Conservation (phyloP, 306 rosid species). For the Casuarina cunninghamiana region DNA sequence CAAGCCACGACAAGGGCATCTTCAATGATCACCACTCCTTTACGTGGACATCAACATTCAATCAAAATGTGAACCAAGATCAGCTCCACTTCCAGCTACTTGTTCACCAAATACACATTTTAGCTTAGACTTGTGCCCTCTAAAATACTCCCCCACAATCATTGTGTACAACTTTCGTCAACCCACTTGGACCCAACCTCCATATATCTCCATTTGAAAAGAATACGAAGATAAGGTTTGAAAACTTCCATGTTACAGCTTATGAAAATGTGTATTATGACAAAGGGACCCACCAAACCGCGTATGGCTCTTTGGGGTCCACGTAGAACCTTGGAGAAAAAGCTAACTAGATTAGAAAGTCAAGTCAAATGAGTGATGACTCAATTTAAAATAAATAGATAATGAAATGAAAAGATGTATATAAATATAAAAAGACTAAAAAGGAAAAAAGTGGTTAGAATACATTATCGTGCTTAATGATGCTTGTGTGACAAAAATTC, state of each 20-base stretch:
- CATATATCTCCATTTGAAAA: not conserved
- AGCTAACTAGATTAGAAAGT: conserved; percentile 3
- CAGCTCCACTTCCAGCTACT: not conserved
- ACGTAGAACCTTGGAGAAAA: not conserved
- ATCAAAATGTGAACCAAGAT: not conserved
- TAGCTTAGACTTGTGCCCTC: not conserved
- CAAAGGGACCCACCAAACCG: not conserved
- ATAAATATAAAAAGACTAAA: too few relatives aligned
- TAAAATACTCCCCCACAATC: not conserved
- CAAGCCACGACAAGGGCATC: not conserved
- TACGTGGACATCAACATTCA: not conserved
- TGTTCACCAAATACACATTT: not conserved
- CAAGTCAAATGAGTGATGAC: not conserved
- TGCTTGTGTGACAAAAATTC: conserved; percentile 13
- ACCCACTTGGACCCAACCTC: conserved; percentile 14
- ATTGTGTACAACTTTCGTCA: conserved; percentile 2
- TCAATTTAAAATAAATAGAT: not conserved
- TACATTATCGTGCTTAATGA: not conserved
- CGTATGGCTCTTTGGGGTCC: not conserved
- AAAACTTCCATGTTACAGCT: not conserved
- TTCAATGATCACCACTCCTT: not conserved
- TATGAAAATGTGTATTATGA: not conserved
- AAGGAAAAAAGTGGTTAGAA: not conserved
- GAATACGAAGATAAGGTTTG: not conserved
- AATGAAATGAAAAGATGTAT: not conserved